These are phyloP conservation scores for Ascobolus immersus DNA, from an alignment of 495 filamentous ascomycete species.

Conservation along the genomic window DNA sequence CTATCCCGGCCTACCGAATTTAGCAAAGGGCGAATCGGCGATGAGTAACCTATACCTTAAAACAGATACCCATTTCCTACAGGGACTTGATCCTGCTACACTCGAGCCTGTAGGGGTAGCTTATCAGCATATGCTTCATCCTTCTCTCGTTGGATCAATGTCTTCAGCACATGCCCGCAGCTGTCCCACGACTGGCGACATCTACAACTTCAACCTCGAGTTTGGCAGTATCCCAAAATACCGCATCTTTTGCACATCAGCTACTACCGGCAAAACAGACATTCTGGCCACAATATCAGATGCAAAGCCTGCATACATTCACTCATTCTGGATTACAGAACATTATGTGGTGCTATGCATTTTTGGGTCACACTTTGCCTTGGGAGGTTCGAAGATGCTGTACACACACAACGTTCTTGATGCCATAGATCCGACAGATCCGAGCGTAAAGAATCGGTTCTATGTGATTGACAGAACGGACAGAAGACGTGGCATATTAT, in stretches of 20 bases:
- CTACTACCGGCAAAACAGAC: slow-evolving; percentile 33
- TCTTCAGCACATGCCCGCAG: slow-evolving; percentile 41
- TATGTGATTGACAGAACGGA: slow-evolving; percentile 34
- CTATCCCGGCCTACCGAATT: slow-evolving; percentile 23
- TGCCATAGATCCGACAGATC: slow-evolving; percentile 25
- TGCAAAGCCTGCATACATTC: slow-evolving; percentile 35
- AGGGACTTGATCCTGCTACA: slow-evolving; percentile 39
- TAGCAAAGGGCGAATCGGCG: slow-evolving; percentile 12
- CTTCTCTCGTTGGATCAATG: slow-evolving; percentile 34
- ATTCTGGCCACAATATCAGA: slow-evolving; percentile 41
- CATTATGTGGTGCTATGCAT: slow-evolving; percentile 42
- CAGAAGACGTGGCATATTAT: slow-evolving; percentile 16
- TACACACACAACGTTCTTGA: slow-evolving; percentile 32
- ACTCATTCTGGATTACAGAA: slow-evolving; percentile 43
- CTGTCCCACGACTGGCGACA: slow-evolving; percentile 44
- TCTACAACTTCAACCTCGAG: slow-evolving; percentile 53
- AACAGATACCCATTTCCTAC: slow-evolving; percentile 31
- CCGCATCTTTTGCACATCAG: slow-evolving; percentile 36
- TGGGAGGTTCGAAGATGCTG: slow-evolving; percentile 25
- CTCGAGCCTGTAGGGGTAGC: slow-evolving; percentile 40
- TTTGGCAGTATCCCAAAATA: slow-evolving; percentile 27
- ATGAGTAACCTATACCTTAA: slow-evolving; percentile 29
- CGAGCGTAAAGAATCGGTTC: slow-evolving; percentile 30
- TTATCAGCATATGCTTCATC: slow-evolving; percentile 33
- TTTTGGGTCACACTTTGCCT: slow-evolving; percentile 28